A percentile compares a stretch with the other conserved stretches of the same genome.
These are phyloP conservation scores for Colletotrichum orchidophilum DNA, from an alignment of 2,329 filamentous ascomycete genomes.

Conservation along the genomic window DNA sequence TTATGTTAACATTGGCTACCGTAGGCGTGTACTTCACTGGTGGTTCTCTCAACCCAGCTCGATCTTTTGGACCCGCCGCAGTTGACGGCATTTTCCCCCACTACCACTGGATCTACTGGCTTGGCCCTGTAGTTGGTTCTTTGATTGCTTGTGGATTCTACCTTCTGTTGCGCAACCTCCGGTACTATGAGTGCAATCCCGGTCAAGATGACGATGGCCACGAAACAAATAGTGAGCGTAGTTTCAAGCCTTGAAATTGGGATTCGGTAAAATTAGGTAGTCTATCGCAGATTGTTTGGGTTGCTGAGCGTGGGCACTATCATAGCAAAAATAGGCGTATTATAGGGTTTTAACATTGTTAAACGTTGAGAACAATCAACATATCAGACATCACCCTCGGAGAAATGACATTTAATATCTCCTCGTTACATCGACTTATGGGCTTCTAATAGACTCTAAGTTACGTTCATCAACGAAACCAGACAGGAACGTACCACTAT, in stretches of 20 bases:
- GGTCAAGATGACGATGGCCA: slow-evolving; percentile 53
- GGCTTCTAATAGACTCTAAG: no score
- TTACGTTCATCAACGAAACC: no score
- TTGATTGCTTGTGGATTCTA: slow-evolving; percentile 60
- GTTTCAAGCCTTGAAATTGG: background rate
- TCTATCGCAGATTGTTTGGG: background rate
- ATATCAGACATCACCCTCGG: no score
- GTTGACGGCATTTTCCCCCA: slow-evolving; percentile 49
- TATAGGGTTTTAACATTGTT: no score
- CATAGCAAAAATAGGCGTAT: background rate
- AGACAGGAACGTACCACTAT: no score
- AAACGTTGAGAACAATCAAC: no score
- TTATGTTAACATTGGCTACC: background rate
- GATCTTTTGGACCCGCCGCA: slow-evolving; percentile 60
- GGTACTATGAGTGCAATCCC: slow-evolving; percentile 61
- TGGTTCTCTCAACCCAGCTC: slow-evolving; percentile 60
- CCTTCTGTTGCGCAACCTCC: slow-evolving; percentile 58
- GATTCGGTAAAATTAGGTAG: background rate
- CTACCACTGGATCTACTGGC: slow-evolving; percentile 66
- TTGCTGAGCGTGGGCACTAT: background rate
- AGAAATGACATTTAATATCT: no score
- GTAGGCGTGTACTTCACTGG: slow-evolving; percentile 56
- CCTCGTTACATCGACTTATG: no score
- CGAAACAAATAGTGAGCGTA: background rate
- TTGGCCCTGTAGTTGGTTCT: slow-evolving; percentile 61